Conservation (phyloP, 345 rosid genomes). For the Pistacia atlantica region DNA sequence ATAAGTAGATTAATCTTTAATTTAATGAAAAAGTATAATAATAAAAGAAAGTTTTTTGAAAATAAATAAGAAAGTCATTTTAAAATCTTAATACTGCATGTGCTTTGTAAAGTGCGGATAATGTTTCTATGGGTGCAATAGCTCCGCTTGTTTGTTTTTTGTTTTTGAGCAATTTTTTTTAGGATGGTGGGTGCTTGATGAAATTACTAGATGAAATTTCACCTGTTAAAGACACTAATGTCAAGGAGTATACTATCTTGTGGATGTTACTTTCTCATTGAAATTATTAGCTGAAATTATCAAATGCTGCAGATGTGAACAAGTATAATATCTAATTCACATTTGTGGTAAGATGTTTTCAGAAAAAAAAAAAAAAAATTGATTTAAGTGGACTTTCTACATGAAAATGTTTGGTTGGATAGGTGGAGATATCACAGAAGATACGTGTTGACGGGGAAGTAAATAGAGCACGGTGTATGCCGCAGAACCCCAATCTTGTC, state of each 20-base stretch:
- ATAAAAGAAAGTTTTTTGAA: too few relatives aligned
- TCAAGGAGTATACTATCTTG: background rate
- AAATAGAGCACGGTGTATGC: conserved; percentile 91
- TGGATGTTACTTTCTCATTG: background rate
- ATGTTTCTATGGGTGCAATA: too few relatives aligned
- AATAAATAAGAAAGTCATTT: too few relatives aligned
- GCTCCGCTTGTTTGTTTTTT: background rate
- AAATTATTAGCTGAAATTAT: background rate
- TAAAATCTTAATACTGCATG: too few relatives aligned
- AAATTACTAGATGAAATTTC: conserved; percentile 17
- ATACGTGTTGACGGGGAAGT: conserved; percentile 91
- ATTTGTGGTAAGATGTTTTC: background rate
- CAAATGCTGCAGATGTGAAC: background rate
- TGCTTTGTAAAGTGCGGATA: too few relatives aligned
- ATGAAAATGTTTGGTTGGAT: conserved; percentile 6
- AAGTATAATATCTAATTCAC: background rate
- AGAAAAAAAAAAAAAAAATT: background rate
- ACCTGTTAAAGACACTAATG: background rate
- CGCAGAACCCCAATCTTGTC: conserved; percentile 65
- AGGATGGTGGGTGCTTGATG: background rate
- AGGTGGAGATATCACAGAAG: conserved; percentile 83
- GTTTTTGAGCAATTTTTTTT: background rate
- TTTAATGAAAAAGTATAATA: too few relatives aligned
- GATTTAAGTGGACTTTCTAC: background rate
- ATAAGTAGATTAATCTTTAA: too few relatives aligned